phyloP scores from a whole-genome alignment of 2,329 filamentous ascomycete species.

The Neofusicoccum umdonicola region DNA sequence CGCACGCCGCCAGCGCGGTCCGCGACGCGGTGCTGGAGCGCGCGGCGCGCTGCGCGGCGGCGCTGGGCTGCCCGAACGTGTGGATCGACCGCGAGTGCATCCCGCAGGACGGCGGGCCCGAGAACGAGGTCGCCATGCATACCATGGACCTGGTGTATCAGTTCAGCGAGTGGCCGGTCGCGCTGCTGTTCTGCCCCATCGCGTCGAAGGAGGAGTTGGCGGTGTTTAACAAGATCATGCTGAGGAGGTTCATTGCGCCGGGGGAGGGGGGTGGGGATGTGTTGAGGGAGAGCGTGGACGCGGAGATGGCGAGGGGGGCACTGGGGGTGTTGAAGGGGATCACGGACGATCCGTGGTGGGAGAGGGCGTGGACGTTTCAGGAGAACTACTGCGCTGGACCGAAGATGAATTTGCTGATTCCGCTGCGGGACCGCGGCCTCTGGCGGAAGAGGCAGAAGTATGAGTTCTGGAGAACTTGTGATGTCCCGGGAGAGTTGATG shows the following conservation, averaged over 20 bases:
- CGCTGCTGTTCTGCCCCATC: constrained; percentile 14
- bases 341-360: constrained; percentile 20
- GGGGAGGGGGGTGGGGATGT: background rate
- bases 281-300: constrained; percentile 1
- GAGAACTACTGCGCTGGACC: constrained; percentile 19
- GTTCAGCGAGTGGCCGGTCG: constrained; percentile 11
- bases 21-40: constrained; percentile 19
- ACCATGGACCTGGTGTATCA: constrained; percentile 20
- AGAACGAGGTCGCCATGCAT: constrained; percentile 16
- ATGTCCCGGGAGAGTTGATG: constrained; percentile 10
- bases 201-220: constrained; percentile 1
- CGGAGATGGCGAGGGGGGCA: background rate
- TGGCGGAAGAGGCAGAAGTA: background rate
- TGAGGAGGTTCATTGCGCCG: background rate
- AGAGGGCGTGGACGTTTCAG: constrained; percentile 20
- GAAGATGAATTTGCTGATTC: constrained; percentile 17
- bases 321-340: background rate
- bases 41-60: background rate
- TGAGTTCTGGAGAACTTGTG: background rate
- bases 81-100: constrained; percentile 20
- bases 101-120: constrained; percentile 3
- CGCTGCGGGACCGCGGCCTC: background rate
- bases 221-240: constrained; percentile 2
- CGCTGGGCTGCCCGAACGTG: background rate
- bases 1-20: background rate